Evolutionary conservation across 2,329 filamentous ascomycete genomes (phyloP), one percentile per base, ranked within the genome.

Genomic region (Talaromyces sp.): DNA sequence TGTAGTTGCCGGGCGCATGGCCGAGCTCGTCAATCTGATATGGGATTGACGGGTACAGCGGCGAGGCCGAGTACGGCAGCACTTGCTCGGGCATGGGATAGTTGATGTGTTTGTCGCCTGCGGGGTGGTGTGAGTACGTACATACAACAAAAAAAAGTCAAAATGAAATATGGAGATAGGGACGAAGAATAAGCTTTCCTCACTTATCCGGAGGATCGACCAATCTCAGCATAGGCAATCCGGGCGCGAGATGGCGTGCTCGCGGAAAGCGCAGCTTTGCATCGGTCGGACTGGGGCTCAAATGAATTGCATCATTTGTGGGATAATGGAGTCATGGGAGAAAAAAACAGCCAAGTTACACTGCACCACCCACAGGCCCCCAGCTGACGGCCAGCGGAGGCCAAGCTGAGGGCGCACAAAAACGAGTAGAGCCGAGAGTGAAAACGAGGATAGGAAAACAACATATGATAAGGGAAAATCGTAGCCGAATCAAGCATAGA

Each of bases 21-120:
- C 72, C 69, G 60, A 74, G 66, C 42, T 58, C 56, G n/a, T 58
- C 56, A 33, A 58, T 68, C n/a, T 69, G 68, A 67, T 74, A 76
- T 23, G 73, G 71, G 55, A 75, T 72, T 60, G 74, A 73, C 28
- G 73, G 73, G 57, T 76, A 76, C 61, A 76, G 70, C 14, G 74
- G 70, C 52, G 75, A 73, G 51, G 73, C 66, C 66, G 73, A 70
- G 63, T 76, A 76, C 28, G 74, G 69, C 53, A 76, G 68, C 66
- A 76, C 75, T 59, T 76, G 74, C 64, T 76, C 74, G 56, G 74
- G 67, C 34, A 75, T 63, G 34, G 71, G 73, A 58, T 75, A 76
- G 68, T 76, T 74, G 70, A 75, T 70, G 57, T 68, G 67, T 57
- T 76, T 75, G 63, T 76, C 72, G 60, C 70, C 72, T 56, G 23